phyloP scores from a whole-genome alignment of 495 filamentous ascomycete genomes.

The Xylaria cubensis region DNA sequence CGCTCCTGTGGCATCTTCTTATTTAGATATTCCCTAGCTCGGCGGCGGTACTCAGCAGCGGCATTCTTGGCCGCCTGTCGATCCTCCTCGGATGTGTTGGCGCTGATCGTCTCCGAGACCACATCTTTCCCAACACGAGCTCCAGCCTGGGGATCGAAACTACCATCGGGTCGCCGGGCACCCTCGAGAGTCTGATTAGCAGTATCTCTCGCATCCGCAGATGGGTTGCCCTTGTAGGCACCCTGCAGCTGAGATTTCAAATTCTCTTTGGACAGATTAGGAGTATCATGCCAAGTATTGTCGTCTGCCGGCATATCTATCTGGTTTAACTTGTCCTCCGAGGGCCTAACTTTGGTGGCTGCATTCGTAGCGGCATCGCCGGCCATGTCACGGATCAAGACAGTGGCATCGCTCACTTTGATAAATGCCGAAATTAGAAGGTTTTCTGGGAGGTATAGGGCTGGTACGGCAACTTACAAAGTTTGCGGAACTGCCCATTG shows the following conservation, averaged over 20 bases:
- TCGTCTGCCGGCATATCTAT: slow-evolving; percentile 86
- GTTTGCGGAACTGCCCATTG: slow-evolving; percentile 96
- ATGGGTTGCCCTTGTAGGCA: slow-evolving; percentile 59
- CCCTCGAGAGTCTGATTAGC: slow-evolving; percentile 38
- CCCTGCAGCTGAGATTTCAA: slow-evolving; percentile 70
- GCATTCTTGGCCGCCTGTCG: slow-evolving; percentile 49
- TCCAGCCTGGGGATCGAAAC: slow-evolving; percentile 62
- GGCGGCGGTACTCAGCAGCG: slow-evolving; percentile 56
- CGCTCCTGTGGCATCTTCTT: slow-evolving; percentile 92
- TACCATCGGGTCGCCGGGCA: slow-evolving; percentile 57
- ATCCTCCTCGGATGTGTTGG: slow-evolving; percentile 52
- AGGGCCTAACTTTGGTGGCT: slow-evolving; percentile 78
- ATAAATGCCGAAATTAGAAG: slow-evolving; percentile 38
- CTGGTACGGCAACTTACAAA: slow-evolving; percentile 64
- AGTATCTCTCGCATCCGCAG: slow-evolving; percentile 61
- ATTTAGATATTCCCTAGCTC: slow-evolving; percentile 73
- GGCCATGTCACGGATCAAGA: slow-evolving; percentile 86
- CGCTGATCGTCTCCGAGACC: slow-evolving; percentile 58
- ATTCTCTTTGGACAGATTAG: slow-evolving; percentile 73
- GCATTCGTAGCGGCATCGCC: slow-evolving; percentile 87
- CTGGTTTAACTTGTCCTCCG: slow-evolving; percentile 74
- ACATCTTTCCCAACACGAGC: slow-evolving; percentile 60
- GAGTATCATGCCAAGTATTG: slow-evolving; percentile 92
- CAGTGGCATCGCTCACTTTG: slow-evolving; percentile 82
- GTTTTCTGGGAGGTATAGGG: not conserved